Evolutionary conservation across 352 stramenopile genomes (phyloP).

Genomic region (Globisporangium okanoganense): DNA sequence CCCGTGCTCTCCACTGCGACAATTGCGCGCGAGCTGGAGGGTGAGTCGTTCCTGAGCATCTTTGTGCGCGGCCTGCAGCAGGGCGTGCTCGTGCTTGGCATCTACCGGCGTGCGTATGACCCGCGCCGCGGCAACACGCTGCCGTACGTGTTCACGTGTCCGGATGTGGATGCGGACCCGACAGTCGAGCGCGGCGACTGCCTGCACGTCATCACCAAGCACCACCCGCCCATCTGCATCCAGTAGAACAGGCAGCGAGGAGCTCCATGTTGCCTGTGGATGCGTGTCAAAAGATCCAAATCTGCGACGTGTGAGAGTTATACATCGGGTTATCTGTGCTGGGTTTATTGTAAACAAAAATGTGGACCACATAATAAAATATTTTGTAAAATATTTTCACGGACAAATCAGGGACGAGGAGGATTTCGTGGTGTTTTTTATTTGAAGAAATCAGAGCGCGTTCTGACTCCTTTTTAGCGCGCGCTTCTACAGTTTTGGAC

Average conservation of each 20-base stretch:
- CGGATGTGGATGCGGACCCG: constrained; percentile 23
- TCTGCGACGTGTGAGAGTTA: no score
- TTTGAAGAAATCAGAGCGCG: no score
- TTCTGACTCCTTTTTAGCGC: no score
- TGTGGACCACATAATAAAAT: no score
- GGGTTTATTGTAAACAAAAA: no score
- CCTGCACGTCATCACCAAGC: constrained; percentile 38
- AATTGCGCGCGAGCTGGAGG: constrained; percentile 27
- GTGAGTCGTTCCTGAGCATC: constrained; percentile 33
- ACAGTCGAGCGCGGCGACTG: constrained; percentile 33
- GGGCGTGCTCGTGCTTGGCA: constrained; percentile 38
- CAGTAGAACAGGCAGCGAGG: constrained; percentile 11
- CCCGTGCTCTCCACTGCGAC: constrained; percentile 32
- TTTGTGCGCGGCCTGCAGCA: constrained; percentile 37
- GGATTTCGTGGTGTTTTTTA: no score
- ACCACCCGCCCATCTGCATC: constrained; percentile 24
- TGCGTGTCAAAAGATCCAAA: no score
- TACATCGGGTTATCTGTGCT: no score
- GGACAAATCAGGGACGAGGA: no score
- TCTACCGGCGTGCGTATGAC: constrained; percentile 40
- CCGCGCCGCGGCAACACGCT: constrained; percentile 35
- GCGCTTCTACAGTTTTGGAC: no score
- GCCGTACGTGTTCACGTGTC: constrained; percentile 57
- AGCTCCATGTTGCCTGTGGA: neutral
- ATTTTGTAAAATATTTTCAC: no score